Percentiles rank a stretch among this genome's conserved stretches.
Evolutionary conservation across 2,329 filamentous ascomycete genomes (phyloP).

Genomic region (Incumbomyces lentus): DNA sequence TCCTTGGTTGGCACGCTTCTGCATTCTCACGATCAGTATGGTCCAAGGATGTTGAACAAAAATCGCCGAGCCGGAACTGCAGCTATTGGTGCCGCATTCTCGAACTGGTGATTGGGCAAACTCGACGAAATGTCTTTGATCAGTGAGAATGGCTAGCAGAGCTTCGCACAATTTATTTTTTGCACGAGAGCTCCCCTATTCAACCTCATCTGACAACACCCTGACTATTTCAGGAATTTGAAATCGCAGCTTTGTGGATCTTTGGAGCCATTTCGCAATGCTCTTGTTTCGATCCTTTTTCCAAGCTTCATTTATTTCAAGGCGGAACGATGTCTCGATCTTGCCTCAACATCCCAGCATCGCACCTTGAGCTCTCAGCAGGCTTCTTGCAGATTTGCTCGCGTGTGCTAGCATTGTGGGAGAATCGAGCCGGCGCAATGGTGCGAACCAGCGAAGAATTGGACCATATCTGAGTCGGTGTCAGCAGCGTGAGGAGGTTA

Average conservation of each 20-base stretch:
- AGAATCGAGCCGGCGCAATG: constrained; percentile 66
- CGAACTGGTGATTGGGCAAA: constrained; percentile 57
- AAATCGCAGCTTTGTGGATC: constrained; percentile 22
- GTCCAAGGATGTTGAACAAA: constrained; percentile 58
- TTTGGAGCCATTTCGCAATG: constrained; percentile 4
- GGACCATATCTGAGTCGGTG: constrained; percentile 62
- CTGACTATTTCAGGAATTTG: constrained; percentile 41
- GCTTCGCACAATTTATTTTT: constrained; percentile 18
- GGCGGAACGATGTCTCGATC: constrained; percentile 56
- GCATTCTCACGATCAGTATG: constrained; percentile 52
- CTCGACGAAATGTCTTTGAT: constrained; percentile 74
- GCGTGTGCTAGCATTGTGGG: constrained; percentile 44
- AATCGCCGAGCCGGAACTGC: constrained; percentile 86
- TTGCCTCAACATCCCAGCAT: constrained; percentile 67
- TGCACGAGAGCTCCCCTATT: neutral
- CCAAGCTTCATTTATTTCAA: constrained; percentile 59
- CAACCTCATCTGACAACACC: constrained; percentile 71
- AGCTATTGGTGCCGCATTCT: constrained; percentile 87
- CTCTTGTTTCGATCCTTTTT: constrained; percentile 12
- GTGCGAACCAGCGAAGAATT: constrained; percentile 67
- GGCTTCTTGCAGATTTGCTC: constrained; percentile 25
- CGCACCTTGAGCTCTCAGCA: constrained; percentile 1
- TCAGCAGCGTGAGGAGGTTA: constrained; percentile 34
- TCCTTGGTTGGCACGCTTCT: constrained; percentile 89
- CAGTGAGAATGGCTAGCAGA: constrained; percentile 45